Percentiles rank a stretch among this genome's conserved stretches.
Conservation (phyloP, 179 eudicot genomes). For the Beta lomatogona region DNA sequence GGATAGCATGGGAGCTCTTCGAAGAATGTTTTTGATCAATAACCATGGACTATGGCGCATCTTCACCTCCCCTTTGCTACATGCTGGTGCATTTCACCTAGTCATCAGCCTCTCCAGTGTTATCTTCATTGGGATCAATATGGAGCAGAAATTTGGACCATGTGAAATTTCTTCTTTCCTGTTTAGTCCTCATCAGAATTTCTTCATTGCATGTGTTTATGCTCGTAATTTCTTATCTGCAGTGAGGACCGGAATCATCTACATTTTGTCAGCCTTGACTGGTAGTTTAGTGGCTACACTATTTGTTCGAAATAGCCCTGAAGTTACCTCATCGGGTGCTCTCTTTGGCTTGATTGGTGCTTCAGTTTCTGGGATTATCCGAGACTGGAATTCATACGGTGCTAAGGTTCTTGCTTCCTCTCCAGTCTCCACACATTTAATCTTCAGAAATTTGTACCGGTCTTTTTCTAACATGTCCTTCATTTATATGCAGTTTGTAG, state of each 20-base stretch:
- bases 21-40: slow-evolving; percentile 32
- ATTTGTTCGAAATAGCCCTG: slow-evolving; percentile 60
- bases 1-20: slow-evolving; percentile 65
- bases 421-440: neutral
- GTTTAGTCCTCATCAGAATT: neutral
- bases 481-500: slow-evolving; percentile 48
- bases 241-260: slow-evolving; percentile 75
- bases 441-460: slow-evolving; percentile 1
- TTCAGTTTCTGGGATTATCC: slow-evolving; percentile 64
- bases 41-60: slow-evolving; percentile 58
- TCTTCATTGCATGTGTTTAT: neutral
- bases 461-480: neutral
- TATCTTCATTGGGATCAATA: slow-evolving; percentile 65
- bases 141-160: slow-evolving; percentile 83
- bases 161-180: slow-evolving; percentile 37
- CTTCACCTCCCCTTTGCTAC: slow-evolving; percentile 58
- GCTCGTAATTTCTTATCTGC: slow-evolving; percentile 27
- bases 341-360: slow-evolving; percentile 82
- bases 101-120: slow-evolving; percentile 53
- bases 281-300: slow-evolving; percentile 63
- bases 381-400: slow-evolving; percentile 64
- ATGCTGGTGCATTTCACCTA: slow-evolving; percentile 76
- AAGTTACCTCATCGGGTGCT: slow-evolving; percentile 71
- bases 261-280: slow-evolving; percentile 55
- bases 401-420: slow-evolving; percentile 48